phyloP scores from a whole-genome alignment of 257 asterid species.

The Solanum pinnatisectum region DNA sequence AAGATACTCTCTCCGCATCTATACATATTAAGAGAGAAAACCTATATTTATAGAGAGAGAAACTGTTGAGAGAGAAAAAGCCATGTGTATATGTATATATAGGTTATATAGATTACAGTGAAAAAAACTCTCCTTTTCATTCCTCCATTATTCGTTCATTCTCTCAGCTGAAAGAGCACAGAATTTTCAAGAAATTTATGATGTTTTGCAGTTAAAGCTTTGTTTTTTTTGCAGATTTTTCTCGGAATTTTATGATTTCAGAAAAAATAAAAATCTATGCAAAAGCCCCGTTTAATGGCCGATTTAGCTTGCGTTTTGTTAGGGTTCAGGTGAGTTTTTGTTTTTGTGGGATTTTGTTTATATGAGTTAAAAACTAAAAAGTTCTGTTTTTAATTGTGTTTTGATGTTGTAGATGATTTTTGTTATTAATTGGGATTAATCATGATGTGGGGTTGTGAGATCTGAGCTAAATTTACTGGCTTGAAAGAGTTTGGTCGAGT shows the following conservation, averaged over 20 bases:
- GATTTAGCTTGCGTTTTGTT: not conserved
- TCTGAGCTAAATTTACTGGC: not conserved
- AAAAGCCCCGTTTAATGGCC: not conserved
- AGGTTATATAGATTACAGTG: not conserved
- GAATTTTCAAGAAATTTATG: not conserved
- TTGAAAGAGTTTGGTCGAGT: not conserved
- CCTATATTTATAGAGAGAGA: not conserved
- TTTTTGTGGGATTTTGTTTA: not conserved
- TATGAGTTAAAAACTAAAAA: not conserved
- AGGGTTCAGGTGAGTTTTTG: not conserved
- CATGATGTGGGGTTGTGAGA: not conserved
- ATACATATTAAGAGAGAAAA: not conserved
- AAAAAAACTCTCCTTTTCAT: conserved; percentile 6
- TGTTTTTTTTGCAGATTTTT: not conserved
- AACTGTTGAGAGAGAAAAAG: not conserved
- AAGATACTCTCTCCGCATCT: not conserved
- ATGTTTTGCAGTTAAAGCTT: not conserved
- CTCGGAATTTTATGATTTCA: not conserved
- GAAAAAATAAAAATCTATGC: not conserved
- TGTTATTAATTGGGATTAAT: not conserved
- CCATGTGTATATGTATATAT: not conserved
- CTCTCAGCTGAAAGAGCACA: not conserved
- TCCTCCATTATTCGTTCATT: not conserved
- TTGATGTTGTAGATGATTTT: not conserved
- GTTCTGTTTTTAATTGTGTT: not conserved